A percentile compares a stretch with the other conserved stretches of the same genome.
These are phyloP conservation scores for Pleurotus djamor DNA, from an alignment of 768 basidiomycete species.

Conservation along the genomic window DNA sequence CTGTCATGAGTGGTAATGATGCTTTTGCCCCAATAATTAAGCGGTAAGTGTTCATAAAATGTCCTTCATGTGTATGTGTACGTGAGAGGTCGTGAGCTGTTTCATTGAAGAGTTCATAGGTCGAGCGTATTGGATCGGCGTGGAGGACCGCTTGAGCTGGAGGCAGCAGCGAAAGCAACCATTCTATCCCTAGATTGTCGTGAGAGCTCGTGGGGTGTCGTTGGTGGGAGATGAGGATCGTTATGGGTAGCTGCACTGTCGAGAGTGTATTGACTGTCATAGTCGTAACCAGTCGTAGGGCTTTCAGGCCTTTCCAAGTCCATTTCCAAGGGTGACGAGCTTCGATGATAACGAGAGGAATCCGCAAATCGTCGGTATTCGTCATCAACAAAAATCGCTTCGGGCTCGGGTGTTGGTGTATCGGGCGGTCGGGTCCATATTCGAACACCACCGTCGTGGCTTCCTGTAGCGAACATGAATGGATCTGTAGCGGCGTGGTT, in stretches of 20 bases:
- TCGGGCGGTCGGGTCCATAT: conserved; percentile 58
- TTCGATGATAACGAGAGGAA: not conserved
- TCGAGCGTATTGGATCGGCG: conserved; percentile 1
- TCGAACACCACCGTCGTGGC: conserved; percentile 72
- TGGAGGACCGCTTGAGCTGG: not conserved
- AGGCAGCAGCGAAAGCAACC: not conserved
- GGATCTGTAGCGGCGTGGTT: conserved; percentile 63
- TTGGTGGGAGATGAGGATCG: not conserved
- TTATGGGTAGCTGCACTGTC: conserved; percentile 1
- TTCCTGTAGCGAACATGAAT: conserved; percentile 77
- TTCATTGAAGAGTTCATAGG: not conserved
- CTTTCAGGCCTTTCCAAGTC: conserved; percentile 5
- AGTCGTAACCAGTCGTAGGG: conserved; percentile 1
- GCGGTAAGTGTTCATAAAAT: too few species aligned
- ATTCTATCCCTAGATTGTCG: conserved; percentile 4
- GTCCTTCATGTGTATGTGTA: too few species aligned
- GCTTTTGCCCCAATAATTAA: too few species aligned
- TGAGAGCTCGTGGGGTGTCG: not conserved
- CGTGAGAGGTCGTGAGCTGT: too few species aligned
- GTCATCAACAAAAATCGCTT: not conserved
- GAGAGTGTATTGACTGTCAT: conserved; percentile 6
- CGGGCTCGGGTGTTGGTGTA: not conserved
- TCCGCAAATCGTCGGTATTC: not conserved
- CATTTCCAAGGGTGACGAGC: conserved; percentile 2
- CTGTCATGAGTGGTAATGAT: too few species aligned